Conservation (phyloP, 345 rosid species). For the Sisymbrium irio region DNA sequence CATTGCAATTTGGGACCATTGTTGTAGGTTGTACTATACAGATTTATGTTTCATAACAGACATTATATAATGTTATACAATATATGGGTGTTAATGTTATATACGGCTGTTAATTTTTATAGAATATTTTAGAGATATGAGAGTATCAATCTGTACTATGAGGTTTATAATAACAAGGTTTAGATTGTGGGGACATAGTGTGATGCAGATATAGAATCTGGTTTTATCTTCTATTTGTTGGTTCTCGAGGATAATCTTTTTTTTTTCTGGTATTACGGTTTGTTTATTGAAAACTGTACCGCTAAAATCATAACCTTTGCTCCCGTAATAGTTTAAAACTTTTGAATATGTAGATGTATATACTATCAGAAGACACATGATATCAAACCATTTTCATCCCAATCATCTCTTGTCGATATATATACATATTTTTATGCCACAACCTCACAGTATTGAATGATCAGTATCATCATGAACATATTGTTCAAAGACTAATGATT, state of each 20-base stretch:
- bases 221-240: slow-evolving; percentile 8
- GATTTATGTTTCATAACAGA: slow-evolving; percentile 18
- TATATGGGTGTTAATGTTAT: neutral
- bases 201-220: slow-evolving; percentile 23
- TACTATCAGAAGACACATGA: neutral
- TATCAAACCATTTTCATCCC: neutral
- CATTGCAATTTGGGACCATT: slow-evolving; percentile 36
- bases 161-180: neutral
- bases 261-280: neutral
- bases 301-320: neutral
- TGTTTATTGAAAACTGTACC: neutral
- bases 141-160: slow-evolving; percentile 25
- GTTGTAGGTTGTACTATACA: slow-evolving; percentile 26
- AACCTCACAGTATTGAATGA: neutral
- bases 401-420: neutral
- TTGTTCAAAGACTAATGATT: neutral
- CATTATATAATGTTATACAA: neutral
- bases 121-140: neutral
- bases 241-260: slow-evolving; percentile 5
- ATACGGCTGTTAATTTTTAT: neutral
- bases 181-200: slow-evolving; percentile 33
- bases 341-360: neutral
- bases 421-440: neutral
- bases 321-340: too few relatives aligned
- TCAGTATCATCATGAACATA: neutral